Evolutionary conservation across 352 stramenopile species (phyloP).

Genomic region (Phytophthora melonis): DNA sequence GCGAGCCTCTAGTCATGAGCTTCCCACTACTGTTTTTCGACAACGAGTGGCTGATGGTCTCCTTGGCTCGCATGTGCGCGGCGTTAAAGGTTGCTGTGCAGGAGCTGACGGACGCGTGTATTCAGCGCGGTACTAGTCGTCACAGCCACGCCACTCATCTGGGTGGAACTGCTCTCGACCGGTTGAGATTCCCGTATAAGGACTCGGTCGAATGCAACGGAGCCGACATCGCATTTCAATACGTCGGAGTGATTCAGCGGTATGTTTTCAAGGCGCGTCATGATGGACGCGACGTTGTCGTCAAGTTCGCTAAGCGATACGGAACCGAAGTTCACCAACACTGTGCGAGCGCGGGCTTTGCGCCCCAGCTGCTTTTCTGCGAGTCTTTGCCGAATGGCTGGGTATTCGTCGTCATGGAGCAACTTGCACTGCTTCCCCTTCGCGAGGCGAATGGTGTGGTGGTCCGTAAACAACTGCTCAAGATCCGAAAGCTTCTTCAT

Average conservation of each 20-base stretch:
- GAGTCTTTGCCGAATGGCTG: constrained; percentile 33
- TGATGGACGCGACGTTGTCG: constrained; percentile 23
- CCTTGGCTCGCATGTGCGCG: too few species aligned
- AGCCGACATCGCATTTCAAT: constrained; percentile 18
- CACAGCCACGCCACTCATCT: too few species aligned
- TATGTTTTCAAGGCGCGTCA: constrained; percentile 30
- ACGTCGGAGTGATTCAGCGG: constrained; percentile 28
- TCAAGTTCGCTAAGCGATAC: constrained; percentile 37
- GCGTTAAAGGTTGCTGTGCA: too few species aligned
- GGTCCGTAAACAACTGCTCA: constrained; percentile 24
- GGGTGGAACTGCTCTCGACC: too few species aligned
- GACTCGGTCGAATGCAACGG: too few species aligned
- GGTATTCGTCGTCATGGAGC: constrained; percentile 43
- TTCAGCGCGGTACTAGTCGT: too few species aligned
- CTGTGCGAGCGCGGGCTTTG: constrained; percentile 28
- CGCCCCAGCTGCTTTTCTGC: constrained; percentile 25
- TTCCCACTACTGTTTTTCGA: too few species aligned
- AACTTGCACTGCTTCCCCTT: constrained; percentile 11
- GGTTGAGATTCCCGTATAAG: too few species aligned
- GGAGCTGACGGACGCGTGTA: too few species aligned
- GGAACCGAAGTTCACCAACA: constrained; percentile 32
- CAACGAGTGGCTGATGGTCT: too few species aligned
- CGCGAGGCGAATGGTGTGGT: neutral
- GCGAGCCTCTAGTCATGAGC: too few species aligned
- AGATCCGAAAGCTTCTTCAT: constrained; percentile 22